Evolutionary conservation across 441 rosid genomes (phyloP).

Genomic region (Pelargonium myrrhifolium): DNA sequence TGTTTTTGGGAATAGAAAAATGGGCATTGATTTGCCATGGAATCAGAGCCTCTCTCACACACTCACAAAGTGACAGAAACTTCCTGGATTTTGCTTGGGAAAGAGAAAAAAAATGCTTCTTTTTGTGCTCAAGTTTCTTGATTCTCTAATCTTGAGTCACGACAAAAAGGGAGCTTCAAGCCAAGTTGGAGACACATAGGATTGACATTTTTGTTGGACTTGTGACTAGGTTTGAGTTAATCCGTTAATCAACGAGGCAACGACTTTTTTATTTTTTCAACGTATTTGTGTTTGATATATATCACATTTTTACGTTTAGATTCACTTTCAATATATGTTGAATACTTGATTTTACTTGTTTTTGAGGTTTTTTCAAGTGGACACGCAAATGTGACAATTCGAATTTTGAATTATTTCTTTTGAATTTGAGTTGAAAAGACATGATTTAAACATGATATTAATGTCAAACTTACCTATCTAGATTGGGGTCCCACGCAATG

Average conservation of each 20-base stretch:
- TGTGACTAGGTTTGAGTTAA: neutral
- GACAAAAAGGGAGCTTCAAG: neutral
- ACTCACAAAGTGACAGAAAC: neutral
- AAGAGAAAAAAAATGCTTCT: neutral
- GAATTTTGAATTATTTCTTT: no score
- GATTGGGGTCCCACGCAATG: no score
- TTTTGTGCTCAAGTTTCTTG: neutral
- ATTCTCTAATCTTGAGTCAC: conserved; percentile 1
- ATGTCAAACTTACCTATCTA: no score
- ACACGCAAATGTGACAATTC: no score
- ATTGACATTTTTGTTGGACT: neutral
- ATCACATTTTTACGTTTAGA: no score
- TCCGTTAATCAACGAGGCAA: no score
- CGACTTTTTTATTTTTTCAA: no score
- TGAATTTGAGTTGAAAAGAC: no score
- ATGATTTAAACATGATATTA: no score
- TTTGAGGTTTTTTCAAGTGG: no score
- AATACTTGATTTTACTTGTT: no score
- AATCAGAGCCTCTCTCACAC: conserved; percentile 3
- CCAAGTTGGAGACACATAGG: neutral
- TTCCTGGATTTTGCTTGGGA: neutral
- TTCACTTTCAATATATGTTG: no score
- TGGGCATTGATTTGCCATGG: neutral
- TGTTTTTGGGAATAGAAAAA: neutral
- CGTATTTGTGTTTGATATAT: neutral